Base-by-base conservation (phyloP, 2,329 filamentous ascomycete genomes). In the Didymella keratinophila region DNA sequence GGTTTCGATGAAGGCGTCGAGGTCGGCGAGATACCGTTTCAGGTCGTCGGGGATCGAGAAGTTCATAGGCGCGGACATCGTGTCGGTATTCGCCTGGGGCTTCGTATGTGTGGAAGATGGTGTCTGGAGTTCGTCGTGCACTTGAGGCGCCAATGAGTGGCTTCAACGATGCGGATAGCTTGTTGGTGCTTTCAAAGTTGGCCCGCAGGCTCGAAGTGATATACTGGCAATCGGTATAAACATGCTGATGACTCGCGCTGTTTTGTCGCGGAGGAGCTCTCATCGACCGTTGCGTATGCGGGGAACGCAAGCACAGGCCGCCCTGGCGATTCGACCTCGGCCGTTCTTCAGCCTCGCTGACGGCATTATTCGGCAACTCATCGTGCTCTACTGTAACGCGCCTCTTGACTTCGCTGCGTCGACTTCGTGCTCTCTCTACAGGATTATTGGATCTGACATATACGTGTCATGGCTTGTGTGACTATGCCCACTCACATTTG, bases 1-100 rank as follows among this genome's bases (percentile, higher is more conserved):
- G 14, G 72, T 68, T 2, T 81, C 76, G 63, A 88, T 87, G 75
- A 87, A 87, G n/a, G 69, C 67, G 72, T 87, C 85, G 12, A 88
- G 76, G n/a, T 76, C 71, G 27, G 70, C 57, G 28, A 87, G 72
- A 66, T 84, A 83, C 7, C 76, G 58, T 42, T 79, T 69, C 1
- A 87, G 77, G 30, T 82, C 81, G 4, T 74, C 64, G 1, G 85
- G 84, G 16, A 87, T 77, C 14, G 84, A 81, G 72, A 87, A 86
- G 72, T 58, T 58, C 56, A 58, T 58, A 4, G 50, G 39, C n/a
- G 47, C 39, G 8, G 50, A 58, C 56, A 58, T 58, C 20, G 30
- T 49, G 32, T 27, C 8, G n/a, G n/a, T n/a, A n/a, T n/a, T n/a
- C n/a, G n/a, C n/a, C n/a, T n/a, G n/a, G n/a, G n/a, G n/a, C n/a